These are phyloP conservation scores for Prunus dulcis DNA, from an alignment of 306 rosid genomes.

Conservation along the genomic window DNA sequence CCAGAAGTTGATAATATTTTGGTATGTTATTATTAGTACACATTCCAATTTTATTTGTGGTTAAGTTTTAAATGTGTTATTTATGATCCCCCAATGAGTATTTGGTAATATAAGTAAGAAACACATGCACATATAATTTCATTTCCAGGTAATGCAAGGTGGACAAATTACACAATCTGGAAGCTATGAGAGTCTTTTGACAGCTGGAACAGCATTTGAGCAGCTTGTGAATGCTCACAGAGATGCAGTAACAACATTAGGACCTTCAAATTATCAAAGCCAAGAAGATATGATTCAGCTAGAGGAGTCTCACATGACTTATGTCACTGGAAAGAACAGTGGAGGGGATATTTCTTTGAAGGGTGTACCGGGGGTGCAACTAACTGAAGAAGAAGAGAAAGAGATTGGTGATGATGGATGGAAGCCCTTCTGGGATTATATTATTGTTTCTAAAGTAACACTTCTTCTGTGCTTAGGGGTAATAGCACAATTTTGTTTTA, in stretches of 20 bases:
- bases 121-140: neutral
- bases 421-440: slow-evolving; percentile 65
- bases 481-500: slow-evolving; percentile 32
- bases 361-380: slow-evolving; percentile 36
- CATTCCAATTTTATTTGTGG: neutral
- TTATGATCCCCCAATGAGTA: neutral
- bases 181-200: slow-evolving; percentile 55
- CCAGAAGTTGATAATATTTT: slow-evolving; percentile 58
- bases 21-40: slow-evolving; percentile 33
- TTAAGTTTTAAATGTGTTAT: neutral
- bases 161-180: slow-evolving; percentile 65
- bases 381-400: slow-evolving; percentile 73
- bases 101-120: too few relatives aligned
- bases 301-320: slow-evolving; percentile 24
- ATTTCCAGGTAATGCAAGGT: slow-evolving; percentile 57
- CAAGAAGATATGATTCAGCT: slow-evolving; percentile 8
- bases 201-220: slow-evolving; percentile 65
- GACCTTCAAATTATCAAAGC: slow-evolving; percentile 25
- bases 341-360: slow-evolving; percentile 33
- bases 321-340: slow-evolving; percentile 22
- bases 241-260: slow-evolving; percentile 41
- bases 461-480: slow-evolving; percentile 28
- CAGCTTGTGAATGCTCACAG: slow-evolving; percentile 77
- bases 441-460: slow-evolving; percentile 39
- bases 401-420: slow-evolving; percentile 68